Evolutionary conservation across 345 rosid species (phyloP), one percentile per base, ranked within the genome.

Genomic region (Clarkia xantiana): DNA sequence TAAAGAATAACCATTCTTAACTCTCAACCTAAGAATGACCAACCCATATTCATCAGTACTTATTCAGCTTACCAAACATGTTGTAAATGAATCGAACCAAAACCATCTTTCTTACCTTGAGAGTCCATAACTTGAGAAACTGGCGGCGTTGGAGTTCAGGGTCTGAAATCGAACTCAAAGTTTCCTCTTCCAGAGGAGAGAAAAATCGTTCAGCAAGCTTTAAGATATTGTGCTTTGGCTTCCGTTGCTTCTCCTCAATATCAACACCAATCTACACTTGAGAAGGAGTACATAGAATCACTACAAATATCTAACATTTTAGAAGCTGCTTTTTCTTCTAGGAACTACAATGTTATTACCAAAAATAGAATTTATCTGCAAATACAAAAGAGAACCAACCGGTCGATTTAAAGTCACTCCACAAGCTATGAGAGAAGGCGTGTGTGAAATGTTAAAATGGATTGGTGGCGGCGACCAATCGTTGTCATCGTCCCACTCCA

Each of bases 391-490:
- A 62, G 44, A 29, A 59, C 79, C 60, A 55, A 84, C 96, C 0
- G 71, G 79, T 18, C 63, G 77, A 74, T 73, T 64, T 13, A 65
- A 38, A 19, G 95, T 82, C 61, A 87, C 78, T 22, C 94, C 96
- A 52, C 95, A 93, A 39, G 87, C 95, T 58, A 87, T 74, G 53
- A 93, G 69, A 14, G 90, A 80, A 57, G 79, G 58, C 41, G 95
- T 82, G 55, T 93, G 99, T 0, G 96, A 93, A 53, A 91, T 69
- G 57, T 82, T 87, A 67, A 93, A 93, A 49, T 77, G 90, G 67
- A 87, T 49, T 10, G 76, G 79, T 0, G 65, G 76, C 0, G 47
- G 62, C 18, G 46, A 41, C 40, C 59, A 49, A 56, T 64, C 60
- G 40, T 67, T 63, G 40, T 53, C 56, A 23, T 46, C 58, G 45